Base-by-base conservation (phyloP, 2,329 filamentous ascomycete genomes). In the Scortechinia acanthostroma region DNA sequence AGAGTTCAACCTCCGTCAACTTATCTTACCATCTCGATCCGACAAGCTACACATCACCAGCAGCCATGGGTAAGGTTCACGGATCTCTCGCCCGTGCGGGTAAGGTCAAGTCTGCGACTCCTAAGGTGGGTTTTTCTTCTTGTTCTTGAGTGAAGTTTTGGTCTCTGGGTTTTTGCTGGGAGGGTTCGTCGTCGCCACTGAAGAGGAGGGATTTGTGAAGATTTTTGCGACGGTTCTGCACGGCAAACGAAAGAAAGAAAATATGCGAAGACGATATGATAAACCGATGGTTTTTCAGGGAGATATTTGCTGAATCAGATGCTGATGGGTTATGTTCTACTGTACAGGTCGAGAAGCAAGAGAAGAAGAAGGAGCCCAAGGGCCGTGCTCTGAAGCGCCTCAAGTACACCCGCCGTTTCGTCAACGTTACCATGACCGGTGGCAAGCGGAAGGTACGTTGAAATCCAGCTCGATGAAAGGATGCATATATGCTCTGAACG, bases 301-400 rank as follows among this genome's bases (percentile, higher is more conserved):
- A n/a, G n/a, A n/a, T n/a, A n/a, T n/a, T n/a, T n/a, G n/a, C n/a
- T 10, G 25, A 30, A 10, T 30, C 25, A 30, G n/a, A 30, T 30
- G 25, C 25, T 30, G n/a, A 30, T 30, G 10, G n/a, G n/a, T 30
- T 10, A 10, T 30, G 10, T 10, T 30, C n/a, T 10, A 30, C n/a
- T n/a, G n/a, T 30, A 30, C 61, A 90, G 86, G 86, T 91, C 71
- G 88, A 93, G 74, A 73, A 78, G 49, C 86, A 91, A 74, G 91
- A 96, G 85, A 95, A 95, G 86, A 77, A 87, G 75, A 96, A 97
- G 87, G 80, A 76, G 60, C 90, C 91, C 68, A 96, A 96, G 84
- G 91, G 91, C 66, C 90, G 91, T 66, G 91, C 91, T 60, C 89
- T 93, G 77, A 97, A 97, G 90, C 83, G 91, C 65, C 83, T 94